These are phyloP conservation scores for Dothistroma septosporum DNA, from an alignment of 2,329 filamentous ascomycete species.

Conservation along the genomic window DNA sequence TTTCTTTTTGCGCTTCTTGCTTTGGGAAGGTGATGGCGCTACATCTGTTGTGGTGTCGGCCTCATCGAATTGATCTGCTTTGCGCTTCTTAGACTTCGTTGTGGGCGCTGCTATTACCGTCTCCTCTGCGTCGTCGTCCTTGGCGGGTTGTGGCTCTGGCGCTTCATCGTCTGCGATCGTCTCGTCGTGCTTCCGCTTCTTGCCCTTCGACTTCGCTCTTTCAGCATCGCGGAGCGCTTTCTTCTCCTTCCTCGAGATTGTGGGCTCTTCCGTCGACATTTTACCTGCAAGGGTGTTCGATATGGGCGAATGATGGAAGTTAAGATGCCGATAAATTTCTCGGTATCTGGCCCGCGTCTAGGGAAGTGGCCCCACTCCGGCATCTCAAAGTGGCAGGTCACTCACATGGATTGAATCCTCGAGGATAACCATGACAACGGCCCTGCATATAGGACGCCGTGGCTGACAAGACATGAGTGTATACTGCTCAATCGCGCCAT, in stretches of 20 bases:
- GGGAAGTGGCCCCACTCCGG: background rate
- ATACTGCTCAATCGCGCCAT: background rate
- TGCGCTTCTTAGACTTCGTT: slow-evolving; percentile 25
- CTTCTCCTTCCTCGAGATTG: slow-evolving; percentile 33
- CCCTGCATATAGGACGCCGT: background rate
- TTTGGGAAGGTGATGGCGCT: background rate
- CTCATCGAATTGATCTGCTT: slow-evolving; percentile 3
- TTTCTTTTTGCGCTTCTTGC: slow-evolving; percentile 23
- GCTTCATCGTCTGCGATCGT: slow-evolving; percentile 20
- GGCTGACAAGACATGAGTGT: background rate
- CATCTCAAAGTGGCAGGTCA: slow-evolving; percentile 2
- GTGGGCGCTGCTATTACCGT: slow-evolving; percentile 11
- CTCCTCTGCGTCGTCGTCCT: slow-evolving; percentile 13
- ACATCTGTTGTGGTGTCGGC: background rate
- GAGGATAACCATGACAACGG: background rate
- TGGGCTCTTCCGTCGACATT: slow-evolving; percentile 28
- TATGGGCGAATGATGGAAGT: background rate
- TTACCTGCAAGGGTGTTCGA: background rate
- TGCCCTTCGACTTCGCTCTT: slow-evolving; percentile 30
- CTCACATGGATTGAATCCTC: background rate
- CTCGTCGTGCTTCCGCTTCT: slow-evolving; percentile 33
- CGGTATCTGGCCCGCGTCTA: background rate
- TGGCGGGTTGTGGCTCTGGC: slow-evolving; percentile 6
- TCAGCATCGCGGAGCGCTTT: slow-evolving; percentile 36
- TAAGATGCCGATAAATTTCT: background rate